Conservation (phyloP, 345 rosid species). For the Theobroma cacao region DNA sequence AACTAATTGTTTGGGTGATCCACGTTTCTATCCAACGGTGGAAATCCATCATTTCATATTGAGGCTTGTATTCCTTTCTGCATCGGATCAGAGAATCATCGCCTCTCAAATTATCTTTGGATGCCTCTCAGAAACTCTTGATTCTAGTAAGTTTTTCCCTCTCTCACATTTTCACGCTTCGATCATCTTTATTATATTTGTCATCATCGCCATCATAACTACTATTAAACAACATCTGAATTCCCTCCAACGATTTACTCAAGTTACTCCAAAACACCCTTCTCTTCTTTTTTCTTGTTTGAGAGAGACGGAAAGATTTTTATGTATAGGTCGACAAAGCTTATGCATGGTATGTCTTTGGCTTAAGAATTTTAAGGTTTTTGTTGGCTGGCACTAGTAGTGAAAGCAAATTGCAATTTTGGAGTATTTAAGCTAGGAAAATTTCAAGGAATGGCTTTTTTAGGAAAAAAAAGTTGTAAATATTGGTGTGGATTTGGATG, state of each 20-base stretch:
- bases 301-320: not conserved
- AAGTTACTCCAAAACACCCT: not conserved
- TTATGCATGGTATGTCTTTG: not conserved
- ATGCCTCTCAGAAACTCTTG: not conserved
- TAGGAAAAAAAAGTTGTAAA: not conserved
- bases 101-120: constrained; percentile 1
- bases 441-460: not conserved
- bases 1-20: not conserved
- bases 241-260: not conserved
- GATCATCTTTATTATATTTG: not conserved
- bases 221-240: too few species aligned
- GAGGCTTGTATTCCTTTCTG: constrained; percentile 11
- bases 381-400: not conserved
- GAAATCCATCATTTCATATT: not conserved
- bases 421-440: not conserved
- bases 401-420: not conserved
- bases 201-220: too few species aligned
- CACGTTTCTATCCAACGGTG: constrained; percentile 12
- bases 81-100: constrained; percentile 17
- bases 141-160: constrained; percentile 13
- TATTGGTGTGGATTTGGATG: not conserved
- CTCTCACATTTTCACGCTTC: not conserved
- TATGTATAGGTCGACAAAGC: not conserved
- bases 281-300: not conserved
- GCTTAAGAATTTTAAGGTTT: not conserved